phyloP scores from a whole-genome alignment of 2,329 filamentous ascomycete genomes.

The Lizonia empirigonia region DNA sequence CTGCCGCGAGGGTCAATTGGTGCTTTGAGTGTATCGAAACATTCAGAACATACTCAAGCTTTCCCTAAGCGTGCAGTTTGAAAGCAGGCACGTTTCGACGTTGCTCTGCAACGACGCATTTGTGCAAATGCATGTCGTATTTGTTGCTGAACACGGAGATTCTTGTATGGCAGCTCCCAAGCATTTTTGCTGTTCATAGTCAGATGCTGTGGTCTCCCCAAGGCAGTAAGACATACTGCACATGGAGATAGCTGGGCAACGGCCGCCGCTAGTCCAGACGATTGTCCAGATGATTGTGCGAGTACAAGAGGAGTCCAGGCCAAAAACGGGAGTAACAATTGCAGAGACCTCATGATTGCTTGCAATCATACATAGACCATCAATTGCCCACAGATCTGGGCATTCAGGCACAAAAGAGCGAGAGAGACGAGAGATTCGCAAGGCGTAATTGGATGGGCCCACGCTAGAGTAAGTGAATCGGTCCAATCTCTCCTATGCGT shows the following conservation, averaged over 20 bases:
- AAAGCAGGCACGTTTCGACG: slow-evolving; percentile 19
- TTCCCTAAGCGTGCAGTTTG: slow-evolving; percentile 25
- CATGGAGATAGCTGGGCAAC: slow-evolving; percentile 24
- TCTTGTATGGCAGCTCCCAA: slow-evolving; percentile 16
- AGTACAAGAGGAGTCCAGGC: slow-evolving; percentile 21
- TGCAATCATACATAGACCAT: neutral
- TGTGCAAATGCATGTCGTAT: slow-evolving; percentile 25
- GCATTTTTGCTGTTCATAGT: slow-evolving; percentile 21
- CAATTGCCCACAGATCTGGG: neutral
- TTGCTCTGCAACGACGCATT: slow-evolving; percentile 20
- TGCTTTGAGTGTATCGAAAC: neutral
- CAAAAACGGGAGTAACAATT: slow-evolving; percentile 24
- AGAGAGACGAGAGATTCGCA: neutral
- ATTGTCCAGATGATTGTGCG: slow-evolving; percentile 21
- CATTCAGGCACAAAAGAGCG: slow-evolving; percentile 3
- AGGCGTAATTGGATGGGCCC: slow-evolving; percentile 1
- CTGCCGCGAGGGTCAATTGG: slow-evolving; percentile 27
- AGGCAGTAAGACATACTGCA: slow-evolving; percentile 20
- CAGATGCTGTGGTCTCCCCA: neutral
- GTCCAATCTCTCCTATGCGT: slow-evolving; percentile 5
- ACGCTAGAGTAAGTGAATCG: slow-evolving; percentile 14
- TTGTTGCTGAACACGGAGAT: slow-evolving; percentile 17
- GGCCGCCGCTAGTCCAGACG: slow-evolving; percentile 14
- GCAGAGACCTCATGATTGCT: slow-evolving; percentile 23
- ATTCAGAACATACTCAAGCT: slow-evolving; percentile 17